Percentiles rank a stretch among this genome's conserved stretches.
These are phyloP conservation scores for Petunia secreta DNA, from an alignment of 257 asterid species.

Conservation along the genomic window DNA sequence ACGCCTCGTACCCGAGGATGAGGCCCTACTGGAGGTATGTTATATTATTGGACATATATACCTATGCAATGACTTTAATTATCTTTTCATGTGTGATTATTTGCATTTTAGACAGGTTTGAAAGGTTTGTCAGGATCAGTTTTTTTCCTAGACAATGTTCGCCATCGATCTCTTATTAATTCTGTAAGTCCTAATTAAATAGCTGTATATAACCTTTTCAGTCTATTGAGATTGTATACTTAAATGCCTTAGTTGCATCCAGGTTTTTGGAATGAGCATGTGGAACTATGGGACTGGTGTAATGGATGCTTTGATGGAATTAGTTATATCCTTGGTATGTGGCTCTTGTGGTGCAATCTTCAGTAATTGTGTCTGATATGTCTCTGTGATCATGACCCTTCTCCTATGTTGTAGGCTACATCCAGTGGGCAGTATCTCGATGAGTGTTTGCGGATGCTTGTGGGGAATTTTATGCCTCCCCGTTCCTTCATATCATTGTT, in stretches of 20 bases:
- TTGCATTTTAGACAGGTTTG: conserved; percentile 31
- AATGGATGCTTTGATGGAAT: conserved; percentile 78
- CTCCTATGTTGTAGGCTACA: conserved; percentile 59
- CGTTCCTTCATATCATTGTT: conserved; percentile 43
- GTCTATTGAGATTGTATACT: neutral
- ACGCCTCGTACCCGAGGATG: no score
- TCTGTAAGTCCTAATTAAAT: conserved; percentile 55
- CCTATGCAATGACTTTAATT: no score
- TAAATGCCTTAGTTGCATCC: conserved; percentile 26
- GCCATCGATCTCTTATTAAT: conserved; percentile 68
- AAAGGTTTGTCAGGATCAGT: conserved; percentile 77
- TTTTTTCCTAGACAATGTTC: conserved; percentile 59
- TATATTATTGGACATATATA: no score
- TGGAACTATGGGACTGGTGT: conserved; percentile 86
- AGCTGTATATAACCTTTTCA: neutral
- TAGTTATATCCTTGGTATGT: conserved; percentile 73
- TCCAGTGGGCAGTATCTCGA: conserved; percentile 72
- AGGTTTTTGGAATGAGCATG: conserved; percentile 77
- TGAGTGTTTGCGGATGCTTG: conserved; percentile 82
- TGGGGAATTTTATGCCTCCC: conserved; percentile 80
- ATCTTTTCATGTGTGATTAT: no score
- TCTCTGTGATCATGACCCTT: neutral
- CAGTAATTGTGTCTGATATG: conserved; percentile 18
- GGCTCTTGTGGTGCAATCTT: conserved; percentile 22
- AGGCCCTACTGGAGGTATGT: no score